Evolutionary conservation across 1,284 basidiomycete species (phyloP), one percentile per base, ranked within the genome.

Genomic region (Heterobasidion annosum): DNA sequence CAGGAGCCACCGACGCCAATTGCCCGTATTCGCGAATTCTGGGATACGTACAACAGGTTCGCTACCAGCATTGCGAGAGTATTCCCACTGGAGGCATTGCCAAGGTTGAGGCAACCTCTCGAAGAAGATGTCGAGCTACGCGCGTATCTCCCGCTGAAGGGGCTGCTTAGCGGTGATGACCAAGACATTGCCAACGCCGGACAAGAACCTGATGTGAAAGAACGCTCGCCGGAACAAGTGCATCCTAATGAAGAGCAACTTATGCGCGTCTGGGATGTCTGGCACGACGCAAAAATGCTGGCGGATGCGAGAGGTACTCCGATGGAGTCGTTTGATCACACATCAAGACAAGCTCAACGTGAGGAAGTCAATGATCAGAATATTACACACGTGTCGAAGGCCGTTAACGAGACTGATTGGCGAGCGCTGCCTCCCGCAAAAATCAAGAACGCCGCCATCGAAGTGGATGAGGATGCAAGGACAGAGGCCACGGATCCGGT

Each of bases 161-260:
- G 81, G 54, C 73, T 64, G 46, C 68, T 79, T 59, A 70, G 79
- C 2, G 59, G 10, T 63, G 59, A 16, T 57, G 54, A 33, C 16
- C 52, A 56, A 16, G 45, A 19, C 8, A 32, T 51, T 15, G 54
- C 59, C 12, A 48, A 47, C 32, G 53, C 52, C 57, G 52, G 53
- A n/a, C 53, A 55, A 10, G 48, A 18, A 13, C 15, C 52, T 13
- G 56, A 59, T 10, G 46, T 47, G 16, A 52, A 54, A 32, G 16
- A 40, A 8, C 52, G 55, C 42, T 55, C 64, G 9, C 66, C 70
- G 50, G 79, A 82, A 54, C 79, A 82, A 54, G 84, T 88, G 8
- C 95, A 97, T 71, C 95, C 95, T 2, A 98, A 97, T 62, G 93
- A 93, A 61, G 93, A 95, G 72, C 91, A 95, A 63, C 73, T 98